Conservation (phyloP, 2,329 filamentous ascomycete species). For the Penicillium sp. region DNA sequence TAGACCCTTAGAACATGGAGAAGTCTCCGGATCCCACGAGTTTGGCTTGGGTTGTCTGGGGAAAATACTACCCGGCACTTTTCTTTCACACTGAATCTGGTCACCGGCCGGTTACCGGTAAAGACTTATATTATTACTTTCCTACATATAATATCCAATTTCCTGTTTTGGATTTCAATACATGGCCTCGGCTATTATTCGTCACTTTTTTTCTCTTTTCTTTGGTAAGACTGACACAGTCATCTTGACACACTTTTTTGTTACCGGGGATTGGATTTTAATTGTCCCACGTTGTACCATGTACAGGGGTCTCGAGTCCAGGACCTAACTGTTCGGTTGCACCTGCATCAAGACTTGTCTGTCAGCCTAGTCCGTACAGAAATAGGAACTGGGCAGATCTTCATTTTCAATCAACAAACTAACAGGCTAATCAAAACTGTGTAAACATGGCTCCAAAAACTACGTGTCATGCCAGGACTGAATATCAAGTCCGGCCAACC, state of each 20-base stretch:
- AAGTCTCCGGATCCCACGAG: neutral
- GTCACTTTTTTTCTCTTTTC: neutral
- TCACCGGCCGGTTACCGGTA: neutral
- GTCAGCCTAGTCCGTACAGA: neutral
- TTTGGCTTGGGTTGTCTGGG: neutral
- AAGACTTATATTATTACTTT: neutral
- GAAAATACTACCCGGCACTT: neutral
- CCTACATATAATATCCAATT: neutral
- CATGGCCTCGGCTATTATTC: neutral
- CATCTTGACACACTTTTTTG: neutral
- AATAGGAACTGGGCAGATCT: neutral
- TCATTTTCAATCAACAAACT: neutral
- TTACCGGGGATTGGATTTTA: neutral
- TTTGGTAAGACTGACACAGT: neutral
- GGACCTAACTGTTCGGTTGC: neutral
- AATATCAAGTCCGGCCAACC: constrained; percentile 24
- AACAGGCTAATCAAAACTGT: neutral
- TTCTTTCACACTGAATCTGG: neutral
- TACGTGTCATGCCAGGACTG: neutral
- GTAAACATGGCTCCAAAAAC: neutral
- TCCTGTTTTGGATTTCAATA: neutral
- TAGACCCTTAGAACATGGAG: neutral
- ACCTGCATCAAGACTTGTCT: neutral
- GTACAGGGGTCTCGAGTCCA: neutral
- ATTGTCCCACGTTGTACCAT: neutral